phyloP scores from a whole-genome alignment of 208 protist species.

The Acanthamoeba culbertsoni region DNA sequence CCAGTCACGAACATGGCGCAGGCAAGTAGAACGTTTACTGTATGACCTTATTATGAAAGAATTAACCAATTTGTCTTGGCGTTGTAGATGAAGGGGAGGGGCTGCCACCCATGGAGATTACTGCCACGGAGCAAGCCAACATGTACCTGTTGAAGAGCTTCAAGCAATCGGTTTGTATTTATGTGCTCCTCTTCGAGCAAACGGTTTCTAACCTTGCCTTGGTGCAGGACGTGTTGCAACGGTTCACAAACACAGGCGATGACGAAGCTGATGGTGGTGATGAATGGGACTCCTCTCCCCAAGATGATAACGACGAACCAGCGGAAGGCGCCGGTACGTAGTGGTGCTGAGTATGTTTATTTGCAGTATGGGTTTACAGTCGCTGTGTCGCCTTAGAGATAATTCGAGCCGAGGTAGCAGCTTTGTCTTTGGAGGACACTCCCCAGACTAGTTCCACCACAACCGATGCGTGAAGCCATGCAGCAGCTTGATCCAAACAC shows the following conservation, averaged over 20 bases:
- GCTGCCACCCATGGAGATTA: background rate
- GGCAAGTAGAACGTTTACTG: background rate
- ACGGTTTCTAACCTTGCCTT: background rate
- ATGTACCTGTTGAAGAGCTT: background rate
- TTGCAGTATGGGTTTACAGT: too few species aligned
- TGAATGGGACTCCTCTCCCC: background rate
- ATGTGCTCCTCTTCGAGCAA: background rate
- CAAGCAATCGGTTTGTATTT: background rate
- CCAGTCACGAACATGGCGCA: background rate
- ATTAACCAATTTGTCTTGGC: background rate
- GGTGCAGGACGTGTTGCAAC: background rate
- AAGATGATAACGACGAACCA: background rate
- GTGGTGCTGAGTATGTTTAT: too few species aligned
- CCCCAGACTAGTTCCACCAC: background rate
- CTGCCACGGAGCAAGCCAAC: constrained; percentile 20
- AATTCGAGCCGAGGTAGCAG: background rate
- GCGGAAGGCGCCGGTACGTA: background rate
- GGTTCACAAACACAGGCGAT: background rate
- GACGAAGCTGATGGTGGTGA: background rate
- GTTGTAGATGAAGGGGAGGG: background rate
- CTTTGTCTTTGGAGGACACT: background rate
- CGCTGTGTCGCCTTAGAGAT: background rate
- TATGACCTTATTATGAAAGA: background rate
- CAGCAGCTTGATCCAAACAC: background rate
- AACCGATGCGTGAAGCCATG: background rate